Evolutionary conservation across 2,329 filamentous ascomycete species (phyloP).

Genomic region (Aspergillus pseudotamarii): DNA sequence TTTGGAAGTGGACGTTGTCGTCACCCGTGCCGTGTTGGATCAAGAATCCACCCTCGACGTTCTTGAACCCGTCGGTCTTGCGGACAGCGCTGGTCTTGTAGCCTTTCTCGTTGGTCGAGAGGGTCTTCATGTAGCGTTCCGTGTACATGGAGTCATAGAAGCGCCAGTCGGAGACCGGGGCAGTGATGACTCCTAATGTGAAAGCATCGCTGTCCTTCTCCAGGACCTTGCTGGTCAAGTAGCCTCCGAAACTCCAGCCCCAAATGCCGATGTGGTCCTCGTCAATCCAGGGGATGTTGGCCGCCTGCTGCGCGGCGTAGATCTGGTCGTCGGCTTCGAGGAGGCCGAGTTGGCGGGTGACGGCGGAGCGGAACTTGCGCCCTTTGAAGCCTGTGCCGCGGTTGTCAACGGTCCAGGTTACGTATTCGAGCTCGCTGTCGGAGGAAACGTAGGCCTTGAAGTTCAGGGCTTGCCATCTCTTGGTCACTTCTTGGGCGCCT

Average conservation of each 20-base stretch:
- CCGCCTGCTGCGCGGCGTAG: slow-evolving; percentile 64
- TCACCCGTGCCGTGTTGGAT: slow-evolving; percentile 70
- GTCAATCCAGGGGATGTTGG: slow-evolving; percentile 58
- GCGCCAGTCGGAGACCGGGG: slow-evolving; percentile 69
- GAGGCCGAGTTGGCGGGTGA: slow-evolving; percentile 62
- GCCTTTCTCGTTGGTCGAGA: slow-evolving; percentile 58
- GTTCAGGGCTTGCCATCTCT: slow-evolving; percentile 57
- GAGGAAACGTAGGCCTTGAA: slow-evolving; percentile 68
- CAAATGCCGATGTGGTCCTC: slow-evolving; percentile 64
- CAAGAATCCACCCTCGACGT: slow-evolving; percentile 61
- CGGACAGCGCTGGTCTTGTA: slow-evolving; percentile 65
- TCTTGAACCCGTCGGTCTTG: slow-evolving; percentile 63
- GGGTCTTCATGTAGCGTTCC: slow-evolving; percentile 72
- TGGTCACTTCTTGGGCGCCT: slow-evolving; percentile 63
- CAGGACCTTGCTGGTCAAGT: slow-evolving; percentile 66
- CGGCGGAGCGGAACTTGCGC: slow-evolving; percentile 62
- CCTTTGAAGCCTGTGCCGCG: slow-evolving; percentile 68
- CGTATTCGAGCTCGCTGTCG: slow-evolving; percentile 68
- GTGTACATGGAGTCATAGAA: slow-evolving; percentile 74
- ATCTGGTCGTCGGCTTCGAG: slow-evolving; percentile 69
- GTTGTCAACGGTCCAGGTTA: slow-evolving; percentile 69
- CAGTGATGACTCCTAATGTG: slow-evolving; percentile 64
- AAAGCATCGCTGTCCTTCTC: slow-evolving; percentile 65
- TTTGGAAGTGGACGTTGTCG: slow-evolving; percentile 73
- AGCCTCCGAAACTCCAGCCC: slow-evolving; percentile 71